Evolutionary conservation across 2,329 filamentous ascomycete genomes (phyloP), one percentile per base, ranked within the genome.

Genomic region (Aaosphaeria pasadenensis): DNA sequence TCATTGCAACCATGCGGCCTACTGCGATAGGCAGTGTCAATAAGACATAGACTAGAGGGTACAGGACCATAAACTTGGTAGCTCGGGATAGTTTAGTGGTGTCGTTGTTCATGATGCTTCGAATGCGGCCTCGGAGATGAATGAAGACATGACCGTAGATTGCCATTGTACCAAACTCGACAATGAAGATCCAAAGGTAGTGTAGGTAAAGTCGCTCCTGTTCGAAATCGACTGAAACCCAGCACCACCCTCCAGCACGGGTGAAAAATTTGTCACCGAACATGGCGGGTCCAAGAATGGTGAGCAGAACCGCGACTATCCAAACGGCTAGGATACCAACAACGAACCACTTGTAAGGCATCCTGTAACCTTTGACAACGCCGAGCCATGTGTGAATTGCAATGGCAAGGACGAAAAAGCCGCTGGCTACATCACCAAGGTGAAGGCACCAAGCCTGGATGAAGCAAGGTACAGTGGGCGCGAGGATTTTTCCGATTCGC

Each of bases 21-120:
- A 69, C 57, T 6, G 84, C 84, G 1, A 89, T 74, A 0, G 86
- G 86, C 0, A 84, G 74, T 0, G 85, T 88, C 54, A 86, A 83
- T 13, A 85, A 49, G 2, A 86, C 75, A 63, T 88, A 88, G 50
- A 86, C 83, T 52, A 83, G 62, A 0, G 86, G 85, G 52, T 88
- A 88, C 31, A 87, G 72, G 39, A 87, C 66, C 77, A 81, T 81
- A 57, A 87, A 84, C 3, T 80, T 72, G 7, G 75, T 74, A 17
- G 77, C 74, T 13, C 67, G 57, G 5, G 62, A 63, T 11, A 71
- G 60, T 43, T 66, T 69, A 29, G 47, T 56, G n/a, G 63, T 65
- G 43, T 68, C 60, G 46, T 68, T 66, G 47, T 60, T 56, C 5
- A 66, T 57, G 43, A 71, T 62, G 50, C 65, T 65, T 32, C 65